These are phyloP conservation scores for Pythium aphanidermatum DNA, from an alignment of 352 stramenopile genomes.

Conservation along the genomic window DNA sequence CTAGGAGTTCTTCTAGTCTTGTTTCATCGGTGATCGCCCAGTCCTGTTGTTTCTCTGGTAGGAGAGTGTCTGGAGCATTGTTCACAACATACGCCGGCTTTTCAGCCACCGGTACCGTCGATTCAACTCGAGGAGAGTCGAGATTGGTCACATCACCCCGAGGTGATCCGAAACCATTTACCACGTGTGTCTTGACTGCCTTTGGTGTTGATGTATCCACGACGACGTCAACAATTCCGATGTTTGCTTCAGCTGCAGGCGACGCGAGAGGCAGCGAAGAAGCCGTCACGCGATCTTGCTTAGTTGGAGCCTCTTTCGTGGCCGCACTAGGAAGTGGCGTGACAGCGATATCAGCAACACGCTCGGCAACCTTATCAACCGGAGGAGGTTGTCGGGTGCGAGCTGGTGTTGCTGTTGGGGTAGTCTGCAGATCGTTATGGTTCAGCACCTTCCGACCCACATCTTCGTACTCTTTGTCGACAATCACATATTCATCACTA, in stretches of 20 bases:
- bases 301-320: too few relatives aligned
- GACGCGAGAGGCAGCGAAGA: constrained; percentile 2
- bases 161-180: constrained; percentile 9
- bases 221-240: constrained; percentile 19
- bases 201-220: constrained; percentile 24
- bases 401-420: constrained; percentile 2
- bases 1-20: constrained; percentile 59
- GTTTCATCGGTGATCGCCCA: constrained; percentile 57
- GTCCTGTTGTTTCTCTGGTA: constrained; percentile 32
- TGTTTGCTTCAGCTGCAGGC: not conserved
- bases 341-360: constrained; percentile 14
- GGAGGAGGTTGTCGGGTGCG: constrained; percentile 2
- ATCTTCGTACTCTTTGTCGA: constrained; percentile 79
- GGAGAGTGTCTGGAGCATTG: too few relatives aligned
- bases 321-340: constrained; percentile 4
- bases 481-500: constrained; percentile 80
- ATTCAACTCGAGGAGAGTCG: too few relatives aligned
- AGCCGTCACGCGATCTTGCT: constrained; percentile 14
- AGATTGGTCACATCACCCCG: too few relatives aligned
- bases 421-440: constrained; percentile 19
- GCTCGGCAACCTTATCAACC: constrained; percentile 5
- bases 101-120: too few relatives aligned
- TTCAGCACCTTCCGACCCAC: constrained; percentile 64
- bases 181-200: not conserved
- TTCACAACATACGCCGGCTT: too few relatives aligned